Percentiles rank a stretch among this genome's conserved stretches.
Evolutionary conservation across 1,284 basidiomycete genomes (phyloP).

Genomic region (Somion occarium): DNA sequence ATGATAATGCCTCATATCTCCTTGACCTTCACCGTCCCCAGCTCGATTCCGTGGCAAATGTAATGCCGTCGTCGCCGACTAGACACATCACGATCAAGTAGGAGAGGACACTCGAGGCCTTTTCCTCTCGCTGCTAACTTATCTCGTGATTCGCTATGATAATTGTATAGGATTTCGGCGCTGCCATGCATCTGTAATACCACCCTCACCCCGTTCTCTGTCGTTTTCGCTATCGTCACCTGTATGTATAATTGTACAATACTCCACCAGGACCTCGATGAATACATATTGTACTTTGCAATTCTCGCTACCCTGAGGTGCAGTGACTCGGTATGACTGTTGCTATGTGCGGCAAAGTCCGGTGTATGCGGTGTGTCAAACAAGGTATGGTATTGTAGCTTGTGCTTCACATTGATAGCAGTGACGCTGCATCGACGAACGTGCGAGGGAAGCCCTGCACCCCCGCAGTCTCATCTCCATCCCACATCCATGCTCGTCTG

Average conservation of each 20-base stretch:
- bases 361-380: too few relatives aligned
- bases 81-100: slow-evolving; percentile 29
- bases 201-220: slow-evolving; percentile 6
- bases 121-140: not conserved
- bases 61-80: slow-evolving; percentile 18
- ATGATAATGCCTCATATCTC: slow-evolving; percentile 59
- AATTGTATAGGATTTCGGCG: not conserved
- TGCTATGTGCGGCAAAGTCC: not conserved
- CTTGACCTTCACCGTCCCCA: slow-evolving; percentile 51
- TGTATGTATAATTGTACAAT: slow-evolving; percentile 12
- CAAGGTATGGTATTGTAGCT: too few relatives aligned
- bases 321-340: too few relatives aligned
- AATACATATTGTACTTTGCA: slow-evolving; percentile 9
- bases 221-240: slow-evolving; percentile 5
- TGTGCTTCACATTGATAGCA: too few relatives aligned
- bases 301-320: not conserved
- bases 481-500: slow-evolving; percentile 18
- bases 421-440: slow-evolving; percentile 22
- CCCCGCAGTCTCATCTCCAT: slow-evolving; percentile 6
- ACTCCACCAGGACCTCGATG: not conserved
- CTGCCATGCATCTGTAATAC: not conserved
- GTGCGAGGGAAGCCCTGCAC: slow-evolving; percentile 20
- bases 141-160: slow-evolving; percentile 3
- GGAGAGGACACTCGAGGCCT: not conserved
- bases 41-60: slow-evolving; percentile 14